Percentiles rank a stretch among this genome's conserved stretches.
Conservation (phyloP, 768 basidiomycete genomes). For the Rhizopogon vesiculosus region DNA sequence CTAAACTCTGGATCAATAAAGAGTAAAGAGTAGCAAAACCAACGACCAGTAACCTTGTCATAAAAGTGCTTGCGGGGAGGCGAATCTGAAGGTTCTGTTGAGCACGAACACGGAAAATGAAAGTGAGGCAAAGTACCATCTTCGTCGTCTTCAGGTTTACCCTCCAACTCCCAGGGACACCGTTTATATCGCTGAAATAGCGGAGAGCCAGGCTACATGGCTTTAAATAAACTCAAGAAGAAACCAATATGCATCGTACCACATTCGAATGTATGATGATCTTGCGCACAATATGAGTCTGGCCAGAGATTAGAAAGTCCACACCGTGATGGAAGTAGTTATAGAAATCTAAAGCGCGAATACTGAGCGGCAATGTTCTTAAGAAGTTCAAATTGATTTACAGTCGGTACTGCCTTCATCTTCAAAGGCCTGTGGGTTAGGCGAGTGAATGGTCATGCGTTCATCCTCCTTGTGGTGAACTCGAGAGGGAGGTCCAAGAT, state of each 20-base stretch:
- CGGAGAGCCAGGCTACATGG: slow-evolving; percentile 72
- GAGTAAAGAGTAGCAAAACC: background rate
- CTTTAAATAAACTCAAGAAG: slow-evolving; percentile 1
- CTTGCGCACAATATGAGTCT: slow-evolving; percentile 72
- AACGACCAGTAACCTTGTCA: slow-evolving; percentile 47
- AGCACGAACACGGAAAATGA: background rate
- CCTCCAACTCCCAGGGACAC: slow-evolving; percentile 87
- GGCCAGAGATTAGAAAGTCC: slow-evolving; percentile 77
- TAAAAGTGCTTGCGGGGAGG: slow-evolving; percentile 71
- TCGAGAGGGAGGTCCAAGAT: slow-evolving; percentile 73
- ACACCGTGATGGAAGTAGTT: slow-evolving; percentile 92
- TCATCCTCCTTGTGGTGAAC: slow-evolving; percentile 88
- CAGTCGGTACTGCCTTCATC: slow-evolving; percentile 49
- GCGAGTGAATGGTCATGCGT: slow-evolving; percentile 79
- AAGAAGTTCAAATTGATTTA: slow-evolving; percentile 19
- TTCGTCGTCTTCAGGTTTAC: slow-evolving; percentile 76
- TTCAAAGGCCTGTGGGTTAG: slow-evolving; percentile 34
- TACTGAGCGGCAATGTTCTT: slow-evolving; percentile 4
- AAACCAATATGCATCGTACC: slow-evolving; percentile 38
- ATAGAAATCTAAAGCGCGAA: slow-evolving; percentile 61
- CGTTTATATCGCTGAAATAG: slow-evolving; percentile 89
- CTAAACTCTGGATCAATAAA: slow-evolving; percentile 28
- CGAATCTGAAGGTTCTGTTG: slow-evolving; percentile 45
- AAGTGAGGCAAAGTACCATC: slow-evolving; percentile 45
- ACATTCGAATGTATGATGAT: slow-evolving; percentile 86